Percentiles rank a stretch among this genome's conserved stretches.
Conservation (phyloP, 768 basidiomycete genomes). For the Postia placenta region DNA sequence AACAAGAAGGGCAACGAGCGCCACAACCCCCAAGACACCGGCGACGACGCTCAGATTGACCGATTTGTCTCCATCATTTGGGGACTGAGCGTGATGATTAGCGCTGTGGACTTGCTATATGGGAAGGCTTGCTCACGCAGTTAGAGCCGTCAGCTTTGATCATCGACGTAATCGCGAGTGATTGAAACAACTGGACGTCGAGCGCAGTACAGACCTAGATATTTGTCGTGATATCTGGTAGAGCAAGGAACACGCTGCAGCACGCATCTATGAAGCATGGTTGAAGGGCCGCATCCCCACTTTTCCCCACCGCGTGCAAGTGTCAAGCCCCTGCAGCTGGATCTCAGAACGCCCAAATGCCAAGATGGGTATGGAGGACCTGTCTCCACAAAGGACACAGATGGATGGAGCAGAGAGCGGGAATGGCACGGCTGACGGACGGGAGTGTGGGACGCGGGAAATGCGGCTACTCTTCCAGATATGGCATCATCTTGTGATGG, state of each 20-base stretch:
- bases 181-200: background rate
- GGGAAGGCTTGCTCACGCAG: conserved; percentile 4
- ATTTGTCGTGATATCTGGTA: too few species aligned
- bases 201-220: background rate
- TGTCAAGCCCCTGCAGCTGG: background rate
- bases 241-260: too few species aligned
- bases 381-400: too few species aligned
- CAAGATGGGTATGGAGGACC: too few species aligned
- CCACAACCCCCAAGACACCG: conserved; percentile 7
- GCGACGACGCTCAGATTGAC: conserved; percentile 5
- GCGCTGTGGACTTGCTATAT: conserved; percentile 3
- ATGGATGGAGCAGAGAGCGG: too few species aligned
- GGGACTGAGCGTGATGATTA: conserved; percentile 5
- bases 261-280: background rate
- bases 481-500: background rate
- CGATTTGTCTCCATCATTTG: background rate
- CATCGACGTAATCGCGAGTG: background rate
- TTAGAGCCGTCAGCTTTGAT: conserved; percentile 4
- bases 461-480: background rate
- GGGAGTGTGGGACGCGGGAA: too few species aligned
- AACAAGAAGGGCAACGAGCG: conserved; percentile 5
- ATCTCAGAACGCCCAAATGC: too few species aligned
- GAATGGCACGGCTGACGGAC: too few species aligned
- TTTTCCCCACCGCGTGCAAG: background rate
- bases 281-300: background rate